A percentile compares a stretch with the other conserved stretches of the same genome.
These are phyloP conservation scores for Puccinia hordei DNA, from an alignment of 1,284 basidiomycete genomes.

Conservation along the genomic window DNA sequence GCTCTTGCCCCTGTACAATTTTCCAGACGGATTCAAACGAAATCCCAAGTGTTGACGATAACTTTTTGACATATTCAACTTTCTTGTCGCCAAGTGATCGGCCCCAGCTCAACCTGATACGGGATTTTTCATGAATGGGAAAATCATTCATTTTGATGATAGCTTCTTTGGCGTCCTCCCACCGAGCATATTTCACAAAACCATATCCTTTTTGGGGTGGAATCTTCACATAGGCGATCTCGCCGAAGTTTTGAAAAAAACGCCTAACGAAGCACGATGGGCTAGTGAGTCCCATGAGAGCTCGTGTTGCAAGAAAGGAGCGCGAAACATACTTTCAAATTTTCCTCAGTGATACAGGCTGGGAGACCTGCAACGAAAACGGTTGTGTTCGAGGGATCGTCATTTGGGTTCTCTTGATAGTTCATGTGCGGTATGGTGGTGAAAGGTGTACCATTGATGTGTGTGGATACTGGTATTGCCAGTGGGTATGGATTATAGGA, in stretches of 20 bases:
- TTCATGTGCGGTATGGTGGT: conserved; percentile 69
- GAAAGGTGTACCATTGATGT: conserved; percentile 67
- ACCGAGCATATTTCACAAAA: conserved; percentile 89
- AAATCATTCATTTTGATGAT: conserved; percentile 97
- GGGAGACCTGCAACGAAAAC: conserved; percentile 87
- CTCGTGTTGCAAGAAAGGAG: not conserved
- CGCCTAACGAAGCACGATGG: conserved; percentile 56
- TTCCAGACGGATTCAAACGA: conserved; percentile 46
- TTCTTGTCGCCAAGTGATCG: conserved; percentile 62
- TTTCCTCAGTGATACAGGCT: conserved; percentile 81
- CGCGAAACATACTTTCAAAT: conserved; percentile 67
- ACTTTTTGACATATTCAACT: conserved; percentile 47
- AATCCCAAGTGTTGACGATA: conserved; percentile 23
- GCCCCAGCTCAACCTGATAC: conserved; percentile 88
- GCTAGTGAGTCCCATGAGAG: not conserved
- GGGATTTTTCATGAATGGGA: conserved; percentile 78
- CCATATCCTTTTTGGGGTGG: conserved; percentile 93
- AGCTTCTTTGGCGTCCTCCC: conserved; percentile 84
- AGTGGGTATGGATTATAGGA: conserved; percentile 10
- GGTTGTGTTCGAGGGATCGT: conserved; percentile 86
- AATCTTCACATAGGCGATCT: conserved; percentile 92
- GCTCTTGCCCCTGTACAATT: conserved; percentile 45
- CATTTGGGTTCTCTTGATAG: conserved; percentile 55
- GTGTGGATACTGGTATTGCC: conserved; percentile 12
- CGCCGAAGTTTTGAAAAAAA: conserved; percentile 87